Base-by-base conservation (phyloP, 23 red algal species). In the Chondrus crispus region DNA sequence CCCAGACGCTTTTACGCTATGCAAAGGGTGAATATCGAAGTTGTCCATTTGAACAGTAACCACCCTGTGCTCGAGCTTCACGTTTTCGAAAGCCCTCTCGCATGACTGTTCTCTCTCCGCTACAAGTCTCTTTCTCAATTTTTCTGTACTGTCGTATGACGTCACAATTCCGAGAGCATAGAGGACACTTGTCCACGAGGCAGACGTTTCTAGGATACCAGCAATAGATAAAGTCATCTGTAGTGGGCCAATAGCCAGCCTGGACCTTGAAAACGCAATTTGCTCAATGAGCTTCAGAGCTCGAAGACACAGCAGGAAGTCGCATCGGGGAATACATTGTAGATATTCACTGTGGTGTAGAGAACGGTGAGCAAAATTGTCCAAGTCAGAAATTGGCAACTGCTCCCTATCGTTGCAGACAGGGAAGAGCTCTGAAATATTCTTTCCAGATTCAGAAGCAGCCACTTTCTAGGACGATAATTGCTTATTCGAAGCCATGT, bases 401-500 rank as follows among this genome's bases (percentile, higher is more conserved):
- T 7, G 3, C 3, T 37, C 3, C 32, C 6, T 3, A 3, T 60
- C 43, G 39, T 82, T 82, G 9, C 8, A 82, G 24, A 82, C n/a
- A 2, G 78, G 78, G 62, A 82, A 82, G 2, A 62, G 3, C 2
- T 62, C 5, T 12, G 2, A 29, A 11, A 82, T 4, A n/a, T 12
- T 35, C 8, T 60, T 37, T 2, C 33, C 62, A 3, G 20, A 5
- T 2, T n/a, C 48, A 33, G 6, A 19, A 11, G 78, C 48, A 8
- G 20, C 3, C 6, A 82, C 32, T 38, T 62, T 82, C 78, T 52
- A 82, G 49, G 22, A 8, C 10, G 24, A 2, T 33, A 82, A 38
- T 29, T 82, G 78, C 49, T 82, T 82, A 51, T 82, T 82, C 2
- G 78, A 38, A 4, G 78, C 78, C 51, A 82, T 82, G 40, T 82